phyloP scores from a whole-genome alignment of 2,329 filamentous ascomycete species.

The Diaporthe eres region DNA sequence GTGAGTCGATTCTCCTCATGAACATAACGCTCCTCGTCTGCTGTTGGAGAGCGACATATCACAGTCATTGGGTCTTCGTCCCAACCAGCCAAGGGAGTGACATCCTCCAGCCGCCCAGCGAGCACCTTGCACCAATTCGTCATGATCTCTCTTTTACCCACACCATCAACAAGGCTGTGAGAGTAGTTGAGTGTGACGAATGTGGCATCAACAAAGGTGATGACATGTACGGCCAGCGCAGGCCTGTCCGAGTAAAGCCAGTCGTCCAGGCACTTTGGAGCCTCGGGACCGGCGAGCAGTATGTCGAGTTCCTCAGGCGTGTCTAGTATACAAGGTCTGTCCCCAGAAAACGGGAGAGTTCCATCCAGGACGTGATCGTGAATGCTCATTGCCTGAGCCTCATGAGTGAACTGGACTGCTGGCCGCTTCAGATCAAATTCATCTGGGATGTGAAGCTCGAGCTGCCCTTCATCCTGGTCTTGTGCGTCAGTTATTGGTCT shows the following conservation, averaged over 20 bases:
- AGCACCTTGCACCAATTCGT: slow-evolving; percentile 62
- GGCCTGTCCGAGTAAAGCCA: slow-evolving; percentile 59
- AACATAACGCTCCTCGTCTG: slow-evolving; percentile 46
- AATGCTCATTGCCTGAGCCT: slow-evolving; percentile 52
- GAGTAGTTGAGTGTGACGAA: slow-evolving; percentile 61
- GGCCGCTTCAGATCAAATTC: slow-evolving; percentile 51
- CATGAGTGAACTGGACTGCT: slow-evolving; percentile 57
- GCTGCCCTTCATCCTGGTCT: slow-evolving; percentile 43
- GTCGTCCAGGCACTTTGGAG: slow-evolving; percentile 53
- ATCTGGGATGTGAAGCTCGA: slow-evolving; percentile 52
- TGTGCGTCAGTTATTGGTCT: background rate
- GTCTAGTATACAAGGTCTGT: slow-evolving; percentile 48
- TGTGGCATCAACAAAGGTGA: slow-evolving; percentile 64
- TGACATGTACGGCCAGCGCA: slow-evolving; percentile 62
- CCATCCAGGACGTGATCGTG: slow-evolving; percentile 57
- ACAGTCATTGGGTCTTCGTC: slow-evolving; percentile 53
- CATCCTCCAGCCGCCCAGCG: slow-evolving; percentile 56
- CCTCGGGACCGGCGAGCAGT: slow-evolving; percentile 45
- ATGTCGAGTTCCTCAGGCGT: slow-evolving; percentile 46
- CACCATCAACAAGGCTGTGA: slow-evolving; percentile 63
- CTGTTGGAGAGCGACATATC: background rate
- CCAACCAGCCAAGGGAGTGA: slow-evolving; percentile 53
- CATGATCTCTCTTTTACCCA: slow-evolving; percentile 59
- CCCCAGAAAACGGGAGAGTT: slow-evolving; percentile 51
- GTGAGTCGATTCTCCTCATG: slow-evolving; percentile 46